Evolutionary conservation across 1,139 yeast genomes (phyloP), one percentile per base, ranked within the genome.

Genomic region (Hansenula sp.): DNA sequence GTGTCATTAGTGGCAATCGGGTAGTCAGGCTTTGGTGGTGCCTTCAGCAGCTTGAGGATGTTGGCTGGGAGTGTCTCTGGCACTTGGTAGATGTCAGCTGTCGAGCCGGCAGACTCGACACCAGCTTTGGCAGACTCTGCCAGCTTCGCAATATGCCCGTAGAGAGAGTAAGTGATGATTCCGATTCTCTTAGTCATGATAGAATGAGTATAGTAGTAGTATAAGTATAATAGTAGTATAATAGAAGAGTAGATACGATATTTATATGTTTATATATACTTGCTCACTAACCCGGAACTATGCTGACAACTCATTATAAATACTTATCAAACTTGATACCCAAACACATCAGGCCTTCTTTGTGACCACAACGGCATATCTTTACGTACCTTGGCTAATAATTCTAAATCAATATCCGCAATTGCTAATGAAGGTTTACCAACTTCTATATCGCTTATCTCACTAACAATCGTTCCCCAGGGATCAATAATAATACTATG

Each of bases 401-500:
- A 57, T 0, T 66, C 73, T 33, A 75, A 59, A 54, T 88, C 90
- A 38, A 93, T 69, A 44, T 89, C 95, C 0, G 94, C 96, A 12
- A 74, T 65, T 21, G 83, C 73, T 21, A 90, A 59, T 47, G 81
- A 81, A 0, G 84, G 80, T 9, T 61, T 65, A 11, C 72, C 74
- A 7, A 60, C 65, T 38, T 65, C 70, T 3, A 68, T 60, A 50
- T 79, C 83, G 6, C 73, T 63, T 7, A 80, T 79, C 51, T 81
- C 78, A 0, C 87, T 84, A 2, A 93, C 52, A 1, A 89, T 72
- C 0, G 79, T 74, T 1, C 99, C 98, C 95, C 96, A 89, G 0
- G 98, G 98, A 55, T 87, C 94, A 18, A 91, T 77, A 10, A 91
- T 79, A 53, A 91, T 68, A 0, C 96, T 76, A 55, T 90, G 95